Evolutionary conservation across 2,329 filamentous ascomycete species (phyloP).

Genomic region (Pseudogymnoascus sp.): DNA sequence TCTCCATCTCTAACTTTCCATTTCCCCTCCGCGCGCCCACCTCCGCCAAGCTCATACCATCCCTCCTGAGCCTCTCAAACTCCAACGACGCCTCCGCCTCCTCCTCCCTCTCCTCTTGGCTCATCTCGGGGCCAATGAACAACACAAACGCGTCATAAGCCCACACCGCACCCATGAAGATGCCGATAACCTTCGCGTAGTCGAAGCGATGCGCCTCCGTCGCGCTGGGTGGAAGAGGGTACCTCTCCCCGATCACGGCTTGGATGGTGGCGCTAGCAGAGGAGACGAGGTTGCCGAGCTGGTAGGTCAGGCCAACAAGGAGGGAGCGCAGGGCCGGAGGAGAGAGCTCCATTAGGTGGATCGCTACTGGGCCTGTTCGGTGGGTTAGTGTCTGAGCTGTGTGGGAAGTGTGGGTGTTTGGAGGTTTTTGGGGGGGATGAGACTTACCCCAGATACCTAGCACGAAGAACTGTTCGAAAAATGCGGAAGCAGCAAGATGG

Average conservation of each 20-base stretch:
- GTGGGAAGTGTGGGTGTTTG: not conserved
- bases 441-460: conserved; percentile 60
- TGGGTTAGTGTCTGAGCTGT: not conserved
- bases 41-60: conserved; percentile 33
- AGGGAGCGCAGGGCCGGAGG: conserved; percentile 58
- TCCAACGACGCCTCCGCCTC: not conserved
- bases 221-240: conserved; percentile 52
- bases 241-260: conserved; percentile 64
- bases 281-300: conserved; percentile 64
- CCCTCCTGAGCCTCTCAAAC: not conserved
- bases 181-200: conserved; percentile 75
- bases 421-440: conserved; percentile 29
- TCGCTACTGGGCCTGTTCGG: conserved; percentile 42
- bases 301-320: conserved; percentile 61
- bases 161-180: conserved; percentile 81
- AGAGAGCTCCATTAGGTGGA: conserved; percentile 62
- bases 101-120: not conserved
- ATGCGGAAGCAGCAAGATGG: conserved; percentile 62
- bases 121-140: conserved; percentile 35
- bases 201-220: conserved; percentile 47
- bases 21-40: conserved; percentile 33
- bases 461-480: conserved; percentile 71
- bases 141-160: conserved; percentile 45
- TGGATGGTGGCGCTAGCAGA: conserved; percentile 65
- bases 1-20: conserved; percentile 16